phyloP scores from a whole-genome alignment of 2,329 filamentous ascomycete genomes.

The Escovopsis sp. region DNA sequence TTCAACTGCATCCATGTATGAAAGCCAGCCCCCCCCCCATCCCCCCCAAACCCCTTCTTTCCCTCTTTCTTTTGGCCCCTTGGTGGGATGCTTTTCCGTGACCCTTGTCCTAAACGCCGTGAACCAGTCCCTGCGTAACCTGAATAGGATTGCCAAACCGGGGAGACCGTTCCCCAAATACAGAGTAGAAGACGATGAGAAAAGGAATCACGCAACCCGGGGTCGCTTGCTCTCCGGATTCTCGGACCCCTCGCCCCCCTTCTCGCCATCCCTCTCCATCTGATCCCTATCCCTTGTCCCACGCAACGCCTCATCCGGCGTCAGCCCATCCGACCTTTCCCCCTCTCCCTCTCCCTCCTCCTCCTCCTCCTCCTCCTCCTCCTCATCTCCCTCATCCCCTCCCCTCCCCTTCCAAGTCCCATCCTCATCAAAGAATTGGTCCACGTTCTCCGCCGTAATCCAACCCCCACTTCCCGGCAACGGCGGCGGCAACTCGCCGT shows the following conservation, averaged over 20 bases:
- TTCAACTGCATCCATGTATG: too few relatives aligned
- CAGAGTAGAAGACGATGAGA: too few relatives aligned
- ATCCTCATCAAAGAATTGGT: slow-evolving; percentile 66
- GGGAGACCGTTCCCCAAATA: too few relatives aligned
- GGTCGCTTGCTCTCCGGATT: slow-evolving; percentile 32
- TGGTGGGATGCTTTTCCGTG: too few relatives aligned
- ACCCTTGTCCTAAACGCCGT: too few relatives aligned
- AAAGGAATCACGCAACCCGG: slow-evolving; percentile 18
- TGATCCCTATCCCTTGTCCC: slow-evolving; percentile 36
- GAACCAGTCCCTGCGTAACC: too few relatives aligned
- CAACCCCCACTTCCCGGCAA: slow-evolving; percentile 63
- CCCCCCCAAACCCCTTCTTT: too few relatives aligned
- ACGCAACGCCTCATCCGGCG: slow-evolving; percentile 37
- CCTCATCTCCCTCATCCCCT: slow-evolving; percentile 42
- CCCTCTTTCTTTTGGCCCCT: too few relatives aligned
- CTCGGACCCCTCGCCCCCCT: slow-evolving; percentile 27
- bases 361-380: slow-evolving; percentile 57
- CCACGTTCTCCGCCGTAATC: slow-evolving; percentile 86
- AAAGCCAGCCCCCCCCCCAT: too few relatives aligned
- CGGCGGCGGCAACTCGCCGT: slow-evolving; percentile 44
- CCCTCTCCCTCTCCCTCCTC: slow-evolving; percentile 50
- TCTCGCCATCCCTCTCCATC: slow-evolving; percentile 29
- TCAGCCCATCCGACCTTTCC: slow-evolving; percentile 60
- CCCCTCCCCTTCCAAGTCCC: slow-evolving; percentile 55
- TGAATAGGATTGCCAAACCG: too few relatives aligned